Base-by-base conservation (phyloP, 345 rosid genomes). In the Brassica rapa region DNA sequence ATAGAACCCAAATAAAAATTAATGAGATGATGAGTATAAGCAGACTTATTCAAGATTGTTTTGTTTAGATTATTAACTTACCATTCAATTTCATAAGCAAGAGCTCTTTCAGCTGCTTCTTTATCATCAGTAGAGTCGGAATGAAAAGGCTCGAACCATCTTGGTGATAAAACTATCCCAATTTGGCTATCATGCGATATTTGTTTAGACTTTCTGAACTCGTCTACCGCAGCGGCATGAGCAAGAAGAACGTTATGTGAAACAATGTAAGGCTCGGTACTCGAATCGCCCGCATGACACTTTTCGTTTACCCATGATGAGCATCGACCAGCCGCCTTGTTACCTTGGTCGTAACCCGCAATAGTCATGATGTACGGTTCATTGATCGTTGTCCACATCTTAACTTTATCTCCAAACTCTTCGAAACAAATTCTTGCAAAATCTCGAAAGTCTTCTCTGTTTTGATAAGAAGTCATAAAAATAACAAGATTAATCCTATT, bases 371-470 rank as follows among this genome's bases (percentile, higher is more conserved):
- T 65, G 39, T 35, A 76, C 0, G 91, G 91, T 15, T 88, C 87
- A 14, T 86, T 88, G 66, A 88, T 65, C 7, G 89, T 86, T 39
- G 84, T 73, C 89, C 91, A 88, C 69, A 84, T 84, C 46, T 86
- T 86, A 0, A 88, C 89, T 57, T 78, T 75, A 7, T 86, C 88
- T 23, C 91, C 91, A 71, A 86, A 86, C 21, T 83, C 77, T 46
- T 82, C 8, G 8, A 88, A 88, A 33, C 91, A 86, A 11, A 66
- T 6, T 53, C 75, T 80, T 57, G 82, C 81, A 5, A 77, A 88
- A 57, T 83, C 88, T 30, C 81, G 66, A 57, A 85, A 86, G 81
- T 88, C 88, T 14, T 86, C 62, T 24, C 89, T 88, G 71, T 56
- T 65, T 70, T 39, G 0, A 60, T 1, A 14, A 37, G 19, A 30